phyloP scores from a whole-genome alignment of 139 green algal species.

The Chlamydomonas sp. region DNA sequence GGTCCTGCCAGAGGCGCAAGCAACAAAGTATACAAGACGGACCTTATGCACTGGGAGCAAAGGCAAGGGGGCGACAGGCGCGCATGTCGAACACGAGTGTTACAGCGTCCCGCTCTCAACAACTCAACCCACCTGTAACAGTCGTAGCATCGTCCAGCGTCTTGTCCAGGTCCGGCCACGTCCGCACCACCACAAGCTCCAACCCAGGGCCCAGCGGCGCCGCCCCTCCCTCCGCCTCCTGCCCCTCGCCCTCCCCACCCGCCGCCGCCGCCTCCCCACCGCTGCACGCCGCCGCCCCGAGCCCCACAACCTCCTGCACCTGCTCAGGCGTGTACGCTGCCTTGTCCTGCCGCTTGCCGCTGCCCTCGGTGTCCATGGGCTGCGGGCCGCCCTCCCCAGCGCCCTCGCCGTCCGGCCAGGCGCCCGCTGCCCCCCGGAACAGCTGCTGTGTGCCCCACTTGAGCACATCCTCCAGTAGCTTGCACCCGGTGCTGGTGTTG shows the following conservation, averaged over 20 bases:
- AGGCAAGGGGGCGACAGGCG: too few relatives aligned
- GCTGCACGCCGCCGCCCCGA: conserved; percentile 37
- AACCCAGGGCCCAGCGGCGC: conserved; percentile 43
- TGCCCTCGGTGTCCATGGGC: neutral
- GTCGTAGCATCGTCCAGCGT: conserved; percentile 41
- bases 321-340: conserved; percentile 37
- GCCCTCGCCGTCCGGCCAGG: neutral
- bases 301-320: conserved; percentile 45
- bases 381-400: neutral
- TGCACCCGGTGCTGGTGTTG: conserved; percentile 6
- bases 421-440: conserved; percentile 38
- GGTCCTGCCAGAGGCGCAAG: too few relatives aligned
- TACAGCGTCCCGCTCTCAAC: too few relatives aligned
- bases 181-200: conserved; percentile 39
- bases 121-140: too few relatives aligned
- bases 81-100: too few relatives aligned
- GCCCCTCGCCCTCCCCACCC: neutral
- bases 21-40: too few relatives aligned
- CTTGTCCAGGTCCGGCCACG: conserved; percentile 51
- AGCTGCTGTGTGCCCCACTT: conserved; percentile 63
- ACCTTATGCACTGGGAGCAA: too few relatives aligned
- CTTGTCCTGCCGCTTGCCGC: conserved; percentile 13
- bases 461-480: conserved; percentile 75
- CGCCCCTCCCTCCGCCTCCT: neutral
- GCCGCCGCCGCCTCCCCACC: neutral